Evolutionary conservation across 768 basidiomycete species (phyloP).

Genomic region (Leccinum uliginosum): DNA sequence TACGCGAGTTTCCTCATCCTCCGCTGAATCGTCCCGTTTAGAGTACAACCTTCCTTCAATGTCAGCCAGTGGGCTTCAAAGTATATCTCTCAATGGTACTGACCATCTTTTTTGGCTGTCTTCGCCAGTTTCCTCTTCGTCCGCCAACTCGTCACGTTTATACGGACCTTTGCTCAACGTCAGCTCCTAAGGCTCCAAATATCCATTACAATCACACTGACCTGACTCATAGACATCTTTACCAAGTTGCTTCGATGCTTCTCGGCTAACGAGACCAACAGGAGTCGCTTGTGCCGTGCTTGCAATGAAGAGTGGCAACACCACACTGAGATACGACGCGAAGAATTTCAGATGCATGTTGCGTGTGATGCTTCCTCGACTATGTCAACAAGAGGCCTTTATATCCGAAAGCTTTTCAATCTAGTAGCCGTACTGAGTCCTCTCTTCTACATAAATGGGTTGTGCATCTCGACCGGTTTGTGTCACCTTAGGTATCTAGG

Average conservation of each 20-base stretch:
- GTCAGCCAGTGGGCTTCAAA: not conserved
- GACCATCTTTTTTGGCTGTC: not conserved
- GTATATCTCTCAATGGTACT: not conserved
- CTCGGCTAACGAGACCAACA: not conserved
- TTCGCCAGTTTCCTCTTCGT: not conserved
- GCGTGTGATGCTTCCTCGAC: not conserved
- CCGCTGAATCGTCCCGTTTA: not conserved
- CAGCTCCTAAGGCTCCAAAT: not conserved
- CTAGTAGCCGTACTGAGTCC: not conserved
- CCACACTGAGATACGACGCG: not conserved
- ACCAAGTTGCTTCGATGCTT: not conserved
- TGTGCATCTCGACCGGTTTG: not conserved
- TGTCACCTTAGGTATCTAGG: too few relatives aligned
- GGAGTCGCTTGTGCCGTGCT: not conserved
- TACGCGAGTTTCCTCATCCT: not conserved
- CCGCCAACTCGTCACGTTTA: not conserved
- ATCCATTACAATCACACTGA: not conserved
- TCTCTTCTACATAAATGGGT: not conserved
- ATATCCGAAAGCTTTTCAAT: not conserved
- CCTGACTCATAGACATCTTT: not conserved
- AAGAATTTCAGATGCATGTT: conserved; percentile 1
- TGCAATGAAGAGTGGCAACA: conserved; percentile 1
- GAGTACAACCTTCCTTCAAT: not conserved
- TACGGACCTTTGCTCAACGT: not conserved
- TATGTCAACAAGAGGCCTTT: not conserved